Evolutionary conservation across 495 filamentous ascomycete genomes (phyloP).

Genomic region (Xylaria acuta): DNA sequence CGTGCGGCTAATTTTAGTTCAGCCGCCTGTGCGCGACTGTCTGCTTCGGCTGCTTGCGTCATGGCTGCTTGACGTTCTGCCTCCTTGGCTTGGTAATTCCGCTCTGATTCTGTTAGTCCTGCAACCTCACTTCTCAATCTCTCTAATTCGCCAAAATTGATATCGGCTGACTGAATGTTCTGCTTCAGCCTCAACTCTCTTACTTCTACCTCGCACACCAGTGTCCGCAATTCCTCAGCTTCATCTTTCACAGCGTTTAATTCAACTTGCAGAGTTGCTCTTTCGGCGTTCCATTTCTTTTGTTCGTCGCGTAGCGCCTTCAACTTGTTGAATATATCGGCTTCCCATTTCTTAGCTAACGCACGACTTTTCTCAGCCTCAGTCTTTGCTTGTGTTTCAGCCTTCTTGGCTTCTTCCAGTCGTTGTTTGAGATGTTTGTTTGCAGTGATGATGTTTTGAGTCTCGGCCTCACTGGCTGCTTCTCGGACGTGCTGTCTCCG

Average conservation of each 20-base stretch:
- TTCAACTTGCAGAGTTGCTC: slow-evolving; percentile 58
- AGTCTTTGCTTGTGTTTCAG: slow-evolving; percentile 66
- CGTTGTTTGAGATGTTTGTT: slow-evolving; percentile 72
- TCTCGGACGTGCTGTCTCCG: slow-evolving; percentile 71
- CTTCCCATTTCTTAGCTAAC: slow-evolving; percentile 74
- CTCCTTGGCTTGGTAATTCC: slow-evolving; percentile 63
- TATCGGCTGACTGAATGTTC: slow-evolving; percentile 62
- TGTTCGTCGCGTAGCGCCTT: slow-evolving; percentile 68
- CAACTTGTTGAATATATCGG: slow-evolving; percentile 65
- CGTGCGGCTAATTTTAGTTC: slow-evolving; percentile 57
- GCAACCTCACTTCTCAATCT: slow-evolving; percentile 62
- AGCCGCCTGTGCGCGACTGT: slow-evolving; percentile 58
- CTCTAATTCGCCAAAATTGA: slow-evolving; percentile 65
- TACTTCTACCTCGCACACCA: slow-evolving; percentile 67
- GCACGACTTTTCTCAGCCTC: slow-evolving; percentile 68
- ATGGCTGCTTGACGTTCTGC: slow-evolving; percentile 58
- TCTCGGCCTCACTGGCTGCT: slow-evolving; percentile 74
- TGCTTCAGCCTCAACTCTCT: slow-evolving; percentile 64
- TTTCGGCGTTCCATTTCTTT: slow-evolving; percentile 65
- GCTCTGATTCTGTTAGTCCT: slow-evolving; percentile 60
- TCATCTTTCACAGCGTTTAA: slow-evolving; percentile 59
- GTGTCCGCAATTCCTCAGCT: slow-evolving; percentile 58
- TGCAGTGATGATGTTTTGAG: slow-evolving; percentile 73
- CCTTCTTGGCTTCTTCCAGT: slow-evolving; percentile 69
- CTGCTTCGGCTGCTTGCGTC: slow-evolving; percentile 57